A percentile compares a stretch with the other conserved stretches of the same genome.
phyloP scores from a whole-genome alignment of 441 rosid genomes.

The Theobroma grandiflorum region DNA sequence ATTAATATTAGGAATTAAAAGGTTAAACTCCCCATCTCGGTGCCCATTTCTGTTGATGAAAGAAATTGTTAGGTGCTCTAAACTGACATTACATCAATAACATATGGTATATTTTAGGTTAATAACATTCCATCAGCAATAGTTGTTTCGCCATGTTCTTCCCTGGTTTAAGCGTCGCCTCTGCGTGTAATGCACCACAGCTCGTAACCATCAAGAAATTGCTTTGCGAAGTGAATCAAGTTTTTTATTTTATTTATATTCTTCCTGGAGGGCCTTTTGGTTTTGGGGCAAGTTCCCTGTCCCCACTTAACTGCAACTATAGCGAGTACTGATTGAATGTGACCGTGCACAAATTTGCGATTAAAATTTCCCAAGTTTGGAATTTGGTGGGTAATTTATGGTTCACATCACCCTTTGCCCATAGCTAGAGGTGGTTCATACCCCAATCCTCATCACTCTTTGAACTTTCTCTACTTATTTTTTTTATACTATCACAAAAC shows the following conservation, averaged over 20 bases:
- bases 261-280: background rate
- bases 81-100: conserved; percentile 24
- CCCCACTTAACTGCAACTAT: conserved; percentile 25
- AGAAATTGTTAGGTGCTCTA: conserved; percentile 17
- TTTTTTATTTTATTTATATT: background rate
- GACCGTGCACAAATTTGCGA: background rate
- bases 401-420: conserved; percentile 24
- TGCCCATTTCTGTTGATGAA: background rate
- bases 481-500: too few species aligned
- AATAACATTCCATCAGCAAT: conserved; percentile 18
- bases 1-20: background rate
- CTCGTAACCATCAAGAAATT: conserved; percentile 13
- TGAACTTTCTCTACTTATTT: too few species aligned
- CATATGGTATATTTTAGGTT: background rate
- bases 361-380: conserved; percentile 1
- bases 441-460: too few species aligned
- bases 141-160: background rate
- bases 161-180: background rate
- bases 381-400: conserved; percentile 17
- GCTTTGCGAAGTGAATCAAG: conserved; percentile 18
- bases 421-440: background rate
- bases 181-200: conserved; percentile 7
- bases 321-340: background rate
- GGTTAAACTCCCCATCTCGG: background rate
- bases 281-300: conserved; percentile 1